Evolutionary conservation across 179 eudicot genomes (phyloP), one percentile per base, ranked within the genome.

Genomic region (Monotropa hypopitys): DNA sequence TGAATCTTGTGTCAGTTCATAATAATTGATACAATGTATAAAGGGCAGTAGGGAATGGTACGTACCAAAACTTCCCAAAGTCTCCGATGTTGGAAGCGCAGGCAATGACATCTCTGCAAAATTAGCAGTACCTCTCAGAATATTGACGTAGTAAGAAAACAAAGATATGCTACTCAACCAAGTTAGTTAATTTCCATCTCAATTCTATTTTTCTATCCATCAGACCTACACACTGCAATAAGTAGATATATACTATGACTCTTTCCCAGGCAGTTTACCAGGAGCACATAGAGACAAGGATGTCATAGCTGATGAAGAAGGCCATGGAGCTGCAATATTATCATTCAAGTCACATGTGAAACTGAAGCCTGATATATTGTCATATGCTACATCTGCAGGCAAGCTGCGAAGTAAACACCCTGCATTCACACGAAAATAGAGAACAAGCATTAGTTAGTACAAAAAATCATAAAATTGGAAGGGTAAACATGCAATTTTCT

Each of bases 271-370:
- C 43, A 49, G 33, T 46, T 85, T 86, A 88, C 88, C 90, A 73
- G 90, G 88, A 81, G 94, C 99, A 80, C 99, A 96, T 46, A 96
- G 85, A 76, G 99, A 90, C 43, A 91, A 82, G 75, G 99, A 90
- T 77, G 99, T 83, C 81, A 88, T 72, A 46, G 98, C 91, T 69
- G 99, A 86, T 62, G 97, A 91, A 9, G 90, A 87, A 71, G 99
- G 99, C 99, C 99, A 96, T 28, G 99, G 98, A 78, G 99, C 99
- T 79, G 81, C 96, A 81, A 94, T 96, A 82, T 93, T 85, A 84
- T 93, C 98, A 81, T 82, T 90, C 83, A 96, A 89, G 86, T 96
- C 99, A 83, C 99, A 96, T 12, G 89, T 89, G 81, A 96, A 86
- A 85, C 94, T 89, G 77, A 90, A 89, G 32, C 99, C 99, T 50